These are phyloP conservation scores for Rhynchospora pubera DNA, from an alignment of 176 grass and related monocot species.

Conservation along the genomic window DNA sequence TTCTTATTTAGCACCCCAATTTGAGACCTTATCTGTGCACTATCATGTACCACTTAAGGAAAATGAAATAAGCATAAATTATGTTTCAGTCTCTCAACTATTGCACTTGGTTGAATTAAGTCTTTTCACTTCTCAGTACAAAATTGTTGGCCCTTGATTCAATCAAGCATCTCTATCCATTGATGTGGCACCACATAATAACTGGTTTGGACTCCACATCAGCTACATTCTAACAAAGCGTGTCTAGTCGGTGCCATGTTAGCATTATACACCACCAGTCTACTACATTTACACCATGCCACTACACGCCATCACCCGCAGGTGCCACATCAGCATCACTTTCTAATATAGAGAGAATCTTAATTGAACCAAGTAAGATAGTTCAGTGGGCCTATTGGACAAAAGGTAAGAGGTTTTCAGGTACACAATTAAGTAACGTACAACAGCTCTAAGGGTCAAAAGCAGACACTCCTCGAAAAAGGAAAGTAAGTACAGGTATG, in stretches of 20 bases:
- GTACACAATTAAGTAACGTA: not conserved
- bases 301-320: not conserved
- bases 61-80: not conserved
- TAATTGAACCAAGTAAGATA: not conserved
- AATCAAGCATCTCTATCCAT: not conserved
- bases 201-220: not conserved
- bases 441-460: not conserved
- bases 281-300: not conserved
- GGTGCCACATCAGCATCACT: not conserved
- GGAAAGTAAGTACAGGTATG: not conserved
- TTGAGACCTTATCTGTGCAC: not conserved
- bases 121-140: not conserved
- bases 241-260: not conserved
- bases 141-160: not conserved
- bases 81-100: not conserved
- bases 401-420: not conserved
- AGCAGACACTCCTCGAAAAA: not conserved
- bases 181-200: not conserved
- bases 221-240: not conserved
- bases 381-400: not conserved
- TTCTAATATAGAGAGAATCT: not conserved
- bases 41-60: not conserved
- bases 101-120: not conserved
- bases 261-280: not conserved
- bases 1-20: not conserved